Evolutionary conservation across 257 asterid species (phyloP).

Genomic region (Przewalskia tangutica): DNA sequence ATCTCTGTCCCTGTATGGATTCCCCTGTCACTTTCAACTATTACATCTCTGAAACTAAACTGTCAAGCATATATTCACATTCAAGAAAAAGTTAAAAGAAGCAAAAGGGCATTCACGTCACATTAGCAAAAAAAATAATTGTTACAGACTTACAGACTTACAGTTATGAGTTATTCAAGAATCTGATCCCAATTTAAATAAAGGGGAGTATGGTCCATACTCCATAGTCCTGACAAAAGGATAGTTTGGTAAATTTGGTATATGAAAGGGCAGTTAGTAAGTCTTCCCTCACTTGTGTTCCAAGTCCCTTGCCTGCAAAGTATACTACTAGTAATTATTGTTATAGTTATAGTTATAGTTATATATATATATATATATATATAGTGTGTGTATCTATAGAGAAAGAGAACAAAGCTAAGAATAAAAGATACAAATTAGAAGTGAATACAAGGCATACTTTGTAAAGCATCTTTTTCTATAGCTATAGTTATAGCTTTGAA

Average conservation of each 20-base stretch:
- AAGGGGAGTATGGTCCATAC: not conserved
- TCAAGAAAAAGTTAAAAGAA: not conserved
- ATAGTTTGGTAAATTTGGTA: conserved; percentile 47
- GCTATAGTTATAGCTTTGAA: not conserved
- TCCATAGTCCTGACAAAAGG: conserved; percentile 36
- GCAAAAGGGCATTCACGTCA: conserved; percentile 3
- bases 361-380: not conserved
- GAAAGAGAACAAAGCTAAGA: conserved; percentile 24
- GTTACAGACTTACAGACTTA: not conserved
- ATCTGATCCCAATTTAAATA: not conserved
- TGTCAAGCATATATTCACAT: not conserved
- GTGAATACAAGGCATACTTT: conserved; percentile 24
- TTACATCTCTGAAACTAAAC: not conserved
- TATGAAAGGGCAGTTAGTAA: conserved; percentile 29
- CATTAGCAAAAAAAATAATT: not conserved
- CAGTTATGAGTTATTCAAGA: not conserved
- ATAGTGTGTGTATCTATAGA: too few species aligned
- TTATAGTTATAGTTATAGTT: not conserved
- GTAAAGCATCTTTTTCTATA: not conserved
- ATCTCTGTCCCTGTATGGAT: not conserved
- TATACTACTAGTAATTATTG: conserved; percentile 22
- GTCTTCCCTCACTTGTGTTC: conserved; percentile 63
- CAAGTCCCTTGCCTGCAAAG: conserved; percentile 95
- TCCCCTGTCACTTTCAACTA: not conserved
- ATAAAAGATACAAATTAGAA: conserved; percentile 33